phyloP scores from a whole-genome alignment of 306 rosid genomes.

The Trifolium fragiferum region DNA sequence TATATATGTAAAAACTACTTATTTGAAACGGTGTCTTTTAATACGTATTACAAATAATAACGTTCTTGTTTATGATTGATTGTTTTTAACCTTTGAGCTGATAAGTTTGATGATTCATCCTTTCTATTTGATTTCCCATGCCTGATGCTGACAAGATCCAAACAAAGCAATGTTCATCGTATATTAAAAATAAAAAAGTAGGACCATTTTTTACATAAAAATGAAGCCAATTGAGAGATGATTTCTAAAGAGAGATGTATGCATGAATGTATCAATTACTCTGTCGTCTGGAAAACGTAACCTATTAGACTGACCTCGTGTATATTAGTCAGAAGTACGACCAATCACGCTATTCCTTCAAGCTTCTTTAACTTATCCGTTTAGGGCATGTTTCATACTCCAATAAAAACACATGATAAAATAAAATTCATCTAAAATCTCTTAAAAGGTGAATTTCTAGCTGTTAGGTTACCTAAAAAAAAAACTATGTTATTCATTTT shows the following conservation, averaged over 20 bases:
- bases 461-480: too few relatives aligned
- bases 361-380: background rate
- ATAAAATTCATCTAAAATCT: background rate
- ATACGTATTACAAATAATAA: too few relatives aligned
- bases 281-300: background rate
- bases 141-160: too few relatives aligned
- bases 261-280: background rate
- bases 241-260: background rate
- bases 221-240: background rate
- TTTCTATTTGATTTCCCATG: too few relatives aligned
- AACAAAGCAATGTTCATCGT: too few relatives aligned
- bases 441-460: too few relatives aligned
- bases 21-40: too few relatives aligned
- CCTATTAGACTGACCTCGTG: background rate
- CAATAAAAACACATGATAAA: background rate
- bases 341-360: background rate
- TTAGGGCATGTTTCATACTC: background rate
- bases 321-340: background rate
- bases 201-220: background rate
- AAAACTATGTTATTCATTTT: too few relatives aligned
- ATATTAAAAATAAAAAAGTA: too few relatives aligned
- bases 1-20: too few relatives aligned
- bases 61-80: too few relatives aligned
- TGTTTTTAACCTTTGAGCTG: background rate
- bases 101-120: background rate